Conservation (phyloP, 2,329 filamentous ascomycete genomes). For the Penicillium sp. region DNA sequence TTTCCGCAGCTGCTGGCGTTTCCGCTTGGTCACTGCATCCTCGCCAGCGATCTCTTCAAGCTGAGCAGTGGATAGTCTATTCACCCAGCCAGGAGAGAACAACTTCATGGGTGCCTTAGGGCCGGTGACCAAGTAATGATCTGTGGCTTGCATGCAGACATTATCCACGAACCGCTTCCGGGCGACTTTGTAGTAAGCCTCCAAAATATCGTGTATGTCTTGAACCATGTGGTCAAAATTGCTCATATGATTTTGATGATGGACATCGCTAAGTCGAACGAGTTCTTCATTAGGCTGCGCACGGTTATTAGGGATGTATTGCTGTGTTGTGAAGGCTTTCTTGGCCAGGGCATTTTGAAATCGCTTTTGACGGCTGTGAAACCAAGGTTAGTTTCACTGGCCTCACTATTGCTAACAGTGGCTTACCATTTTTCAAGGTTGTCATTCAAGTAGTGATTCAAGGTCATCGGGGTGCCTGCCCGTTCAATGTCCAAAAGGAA, state of each 20-base stretch:
- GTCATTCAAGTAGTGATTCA: conserved; percentile 50
- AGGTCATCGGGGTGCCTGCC: conserved; percentile 44
- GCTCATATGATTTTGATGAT: conserved; percentile 8
- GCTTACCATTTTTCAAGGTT: conserved; percentile 42
- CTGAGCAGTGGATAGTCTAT: conserved; percentile 45
- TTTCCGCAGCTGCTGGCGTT: conserved; percentile 42
- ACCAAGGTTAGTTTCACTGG: too few relatives aligned
- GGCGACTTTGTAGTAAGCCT: conserved; percentile 59
- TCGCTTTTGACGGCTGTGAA: not conserved
- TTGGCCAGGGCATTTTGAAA: too few relatives aligned
- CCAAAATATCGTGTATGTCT: conserved; percentile 57
- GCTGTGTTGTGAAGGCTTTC: too few relatives aligned
- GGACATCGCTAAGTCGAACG: conserved; percentile 6
- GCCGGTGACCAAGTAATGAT: conserved; percentile 51
- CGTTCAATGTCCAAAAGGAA: conserved; percentile 54
- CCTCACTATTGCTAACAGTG: too few relatives aligned
- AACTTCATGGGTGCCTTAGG: conserved; percentile 49
- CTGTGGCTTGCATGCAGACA: conserved; percentile 55
- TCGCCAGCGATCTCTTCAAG: conserved; percentile 57
- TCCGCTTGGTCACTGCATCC: conserved; percentile 40
- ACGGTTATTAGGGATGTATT: too few relatives aligned
- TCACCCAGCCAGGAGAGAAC: conserved; percentile 51
- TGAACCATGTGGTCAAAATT: conserved; percentile 27
- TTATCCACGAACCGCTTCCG: conserved; percentile 59
- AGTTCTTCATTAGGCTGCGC: not conserved